Base-by-base conservation (phyloP, 345 rosid genomes). In the Arabidopsis arenosa region DNA sequence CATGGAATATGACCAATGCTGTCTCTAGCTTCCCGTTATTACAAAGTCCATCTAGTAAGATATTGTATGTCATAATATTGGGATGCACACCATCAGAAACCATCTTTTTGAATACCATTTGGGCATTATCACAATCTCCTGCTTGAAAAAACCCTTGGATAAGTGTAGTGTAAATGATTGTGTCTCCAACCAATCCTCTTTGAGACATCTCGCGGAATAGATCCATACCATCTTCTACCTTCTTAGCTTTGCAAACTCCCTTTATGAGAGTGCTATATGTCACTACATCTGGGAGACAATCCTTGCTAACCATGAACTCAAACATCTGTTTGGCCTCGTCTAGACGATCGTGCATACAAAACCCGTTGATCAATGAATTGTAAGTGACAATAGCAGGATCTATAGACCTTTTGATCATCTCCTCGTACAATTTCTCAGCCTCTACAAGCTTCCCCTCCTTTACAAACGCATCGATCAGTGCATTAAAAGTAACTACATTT, bases 231-330 rank as follows among this genome's bases (percentile, higher is more conserved):
- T 53, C 35, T 0, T 26, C 33, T 23, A 53, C 8, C 0, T 4
- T 53, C 15, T 23, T 53, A 53, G 8, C 2, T 4, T 70, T 33
- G 8, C 80, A 74, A 39, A 63, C 76, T 5, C 83, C 78, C 26
- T 64, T 44, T 5, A 84, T 37, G 5, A 84, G 37, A 6, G 76
- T 23, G 47, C 9, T 73, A 14, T 56, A 81, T 0, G 79, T 77
- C 12, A 41, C 41, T 6, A 48, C 48, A 6, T 56, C 6, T 28
- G 83, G 80, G 6, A 35, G 32, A 40, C 59, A 52, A 2, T 56
- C 59, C 1, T 48, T 54, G 63, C 60, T 21, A 45, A 52, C n/a
- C 74, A 80, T 75, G 23, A 57, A 49, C 2, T 8, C 10, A 10
- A 75, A 58, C 13, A 75, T 40, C 0, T 51, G 3, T 8, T 53